A percentile compares a stretch with the other conserved stretches of the same genome.
Conservation (phyloP, 2,329 filamentous ascomycete species). For the Penicillium psychrosexuale region DNA sequence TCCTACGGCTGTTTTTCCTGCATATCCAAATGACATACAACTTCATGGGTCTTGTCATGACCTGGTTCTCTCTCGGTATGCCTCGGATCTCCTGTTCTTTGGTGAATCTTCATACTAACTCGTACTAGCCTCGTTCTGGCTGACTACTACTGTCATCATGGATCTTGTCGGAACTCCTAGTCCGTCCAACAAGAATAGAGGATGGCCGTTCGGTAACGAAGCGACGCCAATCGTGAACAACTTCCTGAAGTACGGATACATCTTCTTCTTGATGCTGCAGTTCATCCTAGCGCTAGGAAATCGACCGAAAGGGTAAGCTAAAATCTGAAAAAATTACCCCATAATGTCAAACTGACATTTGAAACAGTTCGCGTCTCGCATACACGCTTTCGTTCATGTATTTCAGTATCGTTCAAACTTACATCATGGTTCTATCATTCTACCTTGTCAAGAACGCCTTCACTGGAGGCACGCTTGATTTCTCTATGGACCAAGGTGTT, state of each 20-base stretch:
- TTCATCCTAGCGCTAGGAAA: constrained; percentile 95
- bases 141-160: constrained; percentile 27
- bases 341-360: neutral
- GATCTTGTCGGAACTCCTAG: constrained; percentile 27
- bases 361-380: constrained; percentile 61
- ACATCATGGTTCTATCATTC: constrained; percentile 79
- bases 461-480: constrained; percentile 52
- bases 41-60: constrained; percentile 76
- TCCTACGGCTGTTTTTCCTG: constrained; percentile 96
- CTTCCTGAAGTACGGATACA: constrained; percentile 82
- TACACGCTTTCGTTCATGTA: constrained; percentile 86
- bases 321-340: neutral
- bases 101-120: neutral
- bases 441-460: constrained; percentile 85
- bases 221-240: constrained; percentile 78
- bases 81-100: constrained; percentile 13
- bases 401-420: constrained; percentile 82
- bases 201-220: constrained; percentile 25
- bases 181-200: constrained; percentile 18
- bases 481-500: constrained; percentile 60
- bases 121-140: constrained; percentile 23
- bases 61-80: constrained; percentile 72
- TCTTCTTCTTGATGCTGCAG: constrained; percentile 85
- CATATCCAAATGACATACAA: constrained; percentile 95
- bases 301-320: constrained; percentile 74